Conservation (phyloP, 2,329 filamentous ascomycete species). For the Aspergillus jensenii region DNA sequence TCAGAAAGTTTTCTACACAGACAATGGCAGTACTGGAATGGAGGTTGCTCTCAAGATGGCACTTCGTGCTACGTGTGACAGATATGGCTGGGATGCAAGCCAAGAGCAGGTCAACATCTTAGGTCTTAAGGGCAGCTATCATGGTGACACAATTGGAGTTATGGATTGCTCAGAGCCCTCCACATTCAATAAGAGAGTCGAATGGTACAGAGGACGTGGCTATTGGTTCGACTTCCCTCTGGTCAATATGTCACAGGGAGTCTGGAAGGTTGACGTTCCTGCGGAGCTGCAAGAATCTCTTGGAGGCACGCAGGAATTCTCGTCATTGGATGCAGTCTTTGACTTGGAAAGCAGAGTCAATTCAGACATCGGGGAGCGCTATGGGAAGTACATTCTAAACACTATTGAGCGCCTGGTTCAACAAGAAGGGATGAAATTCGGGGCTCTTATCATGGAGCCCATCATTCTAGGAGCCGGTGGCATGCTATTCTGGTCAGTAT, state of each 20-base stretch:
- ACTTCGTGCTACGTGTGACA: constrained; percentile 64
- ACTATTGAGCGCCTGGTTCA: constrained; percentile 55
- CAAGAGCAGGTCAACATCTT: constrained; percentile 64
- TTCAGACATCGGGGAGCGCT: constrained; percentile 50
- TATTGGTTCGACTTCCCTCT: constrained; percentile 79
- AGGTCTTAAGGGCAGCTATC: constrained; percentile 77
- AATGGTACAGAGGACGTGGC: constrained; percentile 79
- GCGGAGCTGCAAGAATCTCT: constrained; percentile 48
- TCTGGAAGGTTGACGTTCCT: constrained; percentile 65
- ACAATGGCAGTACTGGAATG: constrained; percentile 80
- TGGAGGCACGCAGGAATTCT: constrained; percentile 47
- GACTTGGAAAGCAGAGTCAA: constrained; percentile 53
- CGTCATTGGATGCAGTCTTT: constrained; percentile 59
- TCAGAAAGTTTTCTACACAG: constrained; percentile 74
- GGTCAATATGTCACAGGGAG: constrained; percentile 64
- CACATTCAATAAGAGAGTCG: constrained; percentile 76
- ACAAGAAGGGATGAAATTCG: constrained; percentile 64
- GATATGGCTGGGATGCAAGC: constrained; percentile 65
- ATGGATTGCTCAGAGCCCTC: constrained; percentile 83
- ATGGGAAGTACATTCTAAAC: constrained; percentile 59
- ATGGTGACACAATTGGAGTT: constrained; percentile 83
- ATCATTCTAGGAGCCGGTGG: constrained; percentile 78
- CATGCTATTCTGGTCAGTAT: constrained; percentile 72
- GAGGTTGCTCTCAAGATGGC: constrained; percentile 88
- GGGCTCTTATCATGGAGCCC: constrained; percentile 77